These are phyloP conservation scores for Acacia acuminata DNA, from an alignment of 306 rosid species.

Conservation along the genomic window DNA sequence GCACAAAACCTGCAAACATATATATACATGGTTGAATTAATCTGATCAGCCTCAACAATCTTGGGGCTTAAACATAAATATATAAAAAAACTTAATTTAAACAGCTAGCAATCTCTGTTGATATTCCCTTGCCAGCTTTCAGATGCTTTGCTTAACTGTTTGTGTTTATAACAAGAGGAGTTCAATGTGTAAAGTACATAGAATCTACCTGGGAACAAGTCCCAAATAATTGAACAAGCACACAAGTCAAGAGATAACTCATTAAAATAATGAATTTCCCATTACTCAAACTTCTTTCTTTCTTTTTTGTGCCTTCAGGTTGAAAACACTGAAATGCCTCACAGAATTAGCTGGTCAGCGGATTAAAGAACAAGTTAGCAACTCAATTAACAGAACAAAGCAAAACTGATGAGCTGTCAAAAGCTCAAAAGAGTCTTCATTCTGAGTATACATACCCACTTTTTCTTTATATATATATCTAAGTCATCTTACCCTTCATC, in stretches of 20 bases:
- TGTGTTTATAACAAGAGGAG: background rate
- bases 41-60: background rate
- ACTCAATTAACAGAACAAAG: constrained; percentile 39
- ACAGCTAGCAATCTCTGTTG: background rate
- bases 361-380: constrained; percentile 59
- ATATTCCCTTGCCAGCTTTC: constrained; percentile 16
- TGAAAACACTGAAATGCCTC: constrained; percentile 51
- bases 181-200: constrained; percentile 33
- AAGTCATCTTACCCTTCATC: constrained; percentile 2
- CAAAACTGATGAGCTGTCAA: constrained; percentile 51
- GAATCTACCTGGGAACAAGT: constrained; percentile 44
- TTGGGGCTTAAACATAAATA: background rate
- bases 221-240: constrained; percentile 56
- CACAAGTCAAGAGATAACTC: constrained; percentile 51
- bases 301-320: constrained; percentile 17
- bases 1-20: background rate
- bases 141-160: constrained; percentile 4
- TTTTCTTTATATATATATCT: constrained; percentile 17
- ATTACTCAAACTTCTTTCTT: background rate
- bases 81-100: background rate
- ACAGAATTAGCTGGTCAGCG: constrained; percentile 50
- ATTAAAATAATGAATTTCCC: constrained; percentile 24
- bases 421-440: constrained; percentile 22
- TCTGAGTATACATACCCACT: constrained; percentile 31
- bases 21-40: background rate